These are phyloP conservation scores for Diplodia scrobiculata DNA, from an alignment of 2,329 filamentous ascomycete genomes.

Conservation along the genomic window DNA sequence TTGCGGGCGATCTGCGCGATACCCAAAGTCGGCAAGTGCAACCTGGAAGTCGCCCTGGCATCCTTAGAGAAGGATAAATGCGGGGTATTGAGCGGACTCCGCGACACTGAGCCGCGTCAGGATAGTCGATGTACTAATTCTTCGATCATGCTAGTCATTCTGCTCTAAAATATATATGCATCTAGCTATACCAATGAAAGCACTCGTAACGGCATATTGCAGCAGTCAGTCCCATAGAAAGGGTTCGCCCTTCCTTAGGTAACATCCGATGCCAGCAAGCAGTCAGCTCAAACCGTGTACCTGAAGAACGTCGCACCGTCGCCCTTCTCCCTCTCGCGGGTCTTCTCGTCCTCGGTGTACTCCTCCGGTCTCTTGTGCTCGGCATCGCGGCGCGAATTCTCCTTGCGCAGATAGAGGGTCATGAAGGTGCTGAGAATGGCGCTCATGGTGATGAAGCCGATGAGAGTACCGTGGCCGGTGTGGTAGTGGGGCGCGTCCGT, in stretches of 20 bases:
- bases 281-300: slow-evolving; percentile 38
- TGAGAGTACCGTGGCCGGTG: slow-evolving; percentile 51
- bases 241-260: background rate
- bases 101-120: too few relatives aligned
- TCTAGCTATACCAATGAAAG: too few relatives aligned
- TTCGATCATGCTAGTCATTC: too few relatives aligned
- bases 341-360: slow-evolving; percentile 59
- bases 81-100: too few relatives aligned
- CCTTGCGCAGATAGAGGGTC: slow-evolving; percentile 59
- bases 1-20: too few relatives aligned
- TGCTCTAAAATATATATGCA: too few relatives aligned
- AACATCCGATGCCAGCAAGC: background rate
- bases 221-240: too few relatives aligned
- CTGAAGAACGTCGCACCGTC: slow-evolving; percentile 56
- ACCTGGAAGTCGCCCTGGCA: too few relatives aligned
- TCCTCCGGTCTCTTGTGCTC: slow-evolving; percentile 48
- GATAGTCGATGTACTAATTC: too few relatives aligned
- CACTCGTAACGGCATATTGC: too few relatives aligned
- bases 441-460: slow-evolving; percentile 52
- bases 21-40: too few relatives aligned
- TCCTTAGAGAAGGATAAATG: too few relatives aligned
- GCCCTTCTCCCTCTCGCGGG: slow-evolving; percentile 57
- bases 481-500: slow-evolving; percentile 51
- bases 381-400: slow-evolving; percentile 59
- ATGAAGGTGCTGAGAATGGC: slow-evolving; percentile 57